Evolutionary conservation across 306 rosid species (phyloP), one percentile per base, ranked within the genome.

Genomic region (Cicer arietinum): DNA sequence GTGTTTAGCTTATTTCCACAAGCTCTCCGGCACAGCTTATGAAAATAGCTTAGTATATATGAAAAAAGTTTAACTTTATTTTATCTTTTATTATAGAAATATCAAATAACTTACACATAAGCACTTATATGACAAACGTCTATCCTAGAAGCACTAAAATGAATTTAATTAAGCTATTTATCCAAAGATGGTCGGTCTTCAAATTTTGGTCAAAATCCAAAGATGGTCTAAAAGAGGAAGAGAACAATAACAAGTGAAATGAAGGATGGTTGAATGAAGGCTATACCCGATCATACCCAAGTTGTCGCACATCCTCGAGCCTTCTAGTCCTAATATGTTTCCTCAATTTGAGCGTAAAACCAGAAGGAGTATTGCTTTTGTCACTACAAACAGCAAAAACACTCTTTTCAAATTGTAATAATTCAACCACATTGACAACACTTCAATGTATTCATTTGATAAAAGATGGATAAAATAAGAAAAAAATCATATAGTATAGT

Each of bases 241-340:
- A 51, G 2, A 80, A 43, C 2, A 48, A 9, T 20, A 70, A 70
- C 43, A 65, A 6, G 44, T 63, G 13, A 73, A 35, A 47, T 14
- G 50, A 78, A 57, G 7, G 41, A 73, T 40, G 44, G 22, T 74
- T 30, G 0, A 22, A 44, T 57, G 20, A 40, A 61, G n/a, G 11
- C 46, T 47, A 64, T 85, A 94, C 99, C 92, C 98, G 77, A 89
- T 94, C 99, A 40, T 94, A 94, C 79, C 99, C 99, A 74, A 94
- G 98, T 83, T 94, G 99, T 63, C 99, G 87, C 51, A 94, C 98
- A 88, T 92, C 99, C 86, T 94, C 99, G 14, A 94, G 96, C 84
- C 98, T 90, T 76, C 98, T 81, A 16, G 96, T 94, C 13, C 99
- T 84, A 63, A 94, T 87, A 82, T 94, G 99, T 76, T 92, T 94